These are phyloP conservation scores for Leccinum pachyderme DNA, from an alignment of 1,284 basidiomycete species.

Conservation along the genomic window DNA sequence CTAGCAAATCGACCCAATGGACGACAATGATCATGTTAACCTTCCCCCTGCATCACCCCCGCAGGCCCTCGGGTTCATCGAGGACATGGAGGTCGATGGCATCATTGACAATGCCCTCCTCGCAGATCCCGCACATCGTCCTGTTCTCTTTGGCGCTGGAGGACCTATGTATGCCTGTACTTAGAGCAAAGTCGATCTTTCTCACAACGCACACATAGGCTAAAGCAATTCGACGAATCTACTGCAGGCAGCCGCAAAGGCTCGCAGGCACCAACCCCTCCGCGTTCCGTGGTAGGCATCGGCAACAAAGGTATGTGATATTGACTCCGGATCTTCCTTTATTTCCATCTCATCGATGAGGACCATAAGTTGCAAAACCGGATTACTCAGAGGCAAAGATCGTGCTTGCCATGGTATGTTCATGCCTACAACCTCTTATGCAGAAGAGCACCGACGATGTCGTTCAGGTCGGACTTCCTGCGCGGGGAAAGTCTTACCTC, in stretches of 20 bases:
- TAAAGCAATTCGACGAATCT: slow-evolving; percentile 79
- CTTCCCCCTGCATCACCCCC: slow-evolving; percentile 11
- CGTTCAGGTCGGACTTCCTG: slow-evolving; percentile 74
- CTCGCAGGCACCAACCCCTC: slow-evolving; percentile 71
- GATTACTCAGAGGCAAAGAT: slow-evolving; percentile 99
- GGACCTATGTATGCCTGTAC: slow-evolving; percentile 30
- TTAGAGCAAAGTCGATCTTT: not conserved
- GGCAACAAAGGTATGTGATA: slow-evolving; percentile 66
- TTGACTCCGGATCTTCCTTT: slow-evolving; percentile 7
- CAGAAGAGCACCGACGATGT: slow-evolving; percentile 1
- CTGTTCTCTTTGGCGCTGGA: slow-evolving; percentile 32
- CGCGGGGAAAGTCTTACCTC: slow-evolving; percentile 82
- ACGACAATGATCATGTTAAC: slow-evolving; percentile 14
- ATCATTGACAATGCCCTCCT: slow-evolving; percentile 14
- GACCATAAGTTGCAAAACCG: slow-evolving; percentile 78
- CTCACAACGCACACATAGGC: slow-evolving; percentile 41
- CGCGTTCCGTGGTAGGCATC: slow-evolving; percentile 76
- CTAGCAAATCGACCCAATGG: slow-evolving; percentile 10
- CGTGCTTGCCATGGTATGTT: slow-evolving; percentile 90
- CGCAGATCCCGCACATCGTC: slow-evolving; percentile 19
- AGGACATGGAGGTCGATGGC: slow-evolving; percentile 30
- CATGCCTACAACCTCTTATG: not conserved
- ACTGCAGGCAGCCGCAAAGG: slow-evolving; percentile 61
- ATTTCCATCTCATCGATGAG: not conserved
- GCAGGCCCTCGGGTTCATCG: slow-evolving; percentile 22